Evolutionary conservation across 2,329 filamentous ascomycete genomes (phyloP).

Genomic region (Talaromyces sp.): DNA sequence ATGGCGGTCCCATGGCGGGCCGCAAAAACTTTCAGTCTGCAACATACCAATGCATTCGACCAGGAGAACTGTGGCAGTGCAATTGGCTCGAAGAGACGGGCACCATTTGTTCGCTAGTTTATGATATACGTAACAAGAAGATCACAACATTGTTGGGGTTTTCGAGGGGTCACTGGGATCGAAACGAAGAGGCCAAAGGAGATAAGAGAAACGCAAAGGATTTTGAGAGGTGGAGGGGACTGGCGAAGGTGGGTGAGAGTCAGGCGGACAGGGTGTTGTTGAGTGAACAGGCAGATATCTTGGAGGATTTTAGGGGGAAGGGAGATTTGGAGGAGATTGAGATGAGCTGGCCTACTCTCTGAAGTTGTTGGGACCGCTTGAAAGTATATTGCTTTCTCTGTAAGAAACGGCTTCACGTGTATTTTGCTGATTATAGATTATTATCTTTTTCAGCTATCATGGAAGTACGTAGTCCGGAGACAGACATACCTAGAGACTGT

Average conservation of each 20-base stretch:
- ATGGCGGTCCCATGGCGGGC: slow-evolving; percentile 59
- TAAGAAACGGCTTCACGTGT: no score
- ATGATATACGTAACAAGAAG: slow-evolving; percentile 50
- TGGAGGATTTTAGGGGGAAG: slow-evolving; percentile 50
- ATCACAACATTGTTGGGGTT: slow-evolving; percentile 56
- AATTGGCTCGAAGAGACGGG: slow-evolving; percentile 62
- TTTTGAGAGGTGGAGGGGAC: slow-evolving; percentile 50
- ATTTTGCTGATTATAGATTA: no score
- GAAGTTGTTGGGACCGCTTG: not conserved
- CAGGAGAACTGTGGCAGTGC: slow-evolving; percentile 58
- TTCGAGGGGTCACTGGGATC: slow-evolving; percentile 58
- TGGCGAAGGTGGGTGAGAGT: slow-evolving; percentile 50
- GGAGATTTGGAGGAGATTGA: slow-evolving; percentile 49
- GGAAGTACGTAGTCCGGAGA: no score
- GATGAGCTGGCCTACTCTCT: slow-evolving; percentile 37
- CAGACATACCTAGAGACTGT: not conserved
- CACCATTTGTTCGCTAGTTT: slow-evolving; percentile 55
- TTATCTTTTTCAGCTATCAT: no score
- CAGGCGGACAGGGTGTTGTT: slow-evolving; percentile 53
- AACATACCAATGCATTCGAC: slow-evolving; percentile 57
- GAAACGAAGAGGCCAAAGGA: slow-evolving; percentile 36
- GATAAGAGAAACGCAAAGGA: slow-evolving; percentile 55
- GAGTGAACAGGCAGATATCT: slow-evolving; percentile 53
- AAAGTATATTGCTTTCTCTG: not conserved
- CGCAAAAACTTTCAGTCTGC: slow-evolving; percentile 54